Base-by-base conservation (phyloP, 208 protist species). In the Trypanosoma theileri region DNA sequence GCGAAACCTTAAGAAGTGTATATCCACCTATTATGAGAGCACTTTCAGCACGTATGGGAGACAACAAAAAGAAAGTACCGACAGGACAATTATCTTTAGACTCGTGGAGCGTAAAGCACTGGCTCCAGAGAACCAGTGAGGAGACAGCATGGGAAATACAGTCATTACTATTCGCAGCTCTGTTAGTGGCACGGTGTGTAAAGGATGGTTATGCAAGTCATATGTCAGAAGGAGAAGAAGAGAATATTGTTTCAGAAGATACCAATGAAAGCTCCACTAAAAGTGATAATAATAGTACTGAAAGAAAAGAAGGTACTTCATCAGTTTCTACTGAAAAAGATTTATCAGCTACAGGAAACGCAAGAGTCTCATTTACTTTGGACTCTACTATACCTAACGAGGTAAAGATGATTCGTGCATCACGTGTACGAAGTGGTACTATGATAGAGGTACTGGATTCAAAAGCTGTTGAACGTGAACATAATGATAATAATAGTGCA, bases 11-110 rank as follows among this genome's bases (percentile, higher is more conserved):
- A 21, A 82, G 85, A 21, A 56, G 64, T 0, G 63, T 88, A 41
- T 88, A 88, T 62, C 77, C 82, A 13, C 52, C 64, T 11, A 68
- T 91, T 54, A 91, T 91, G 85, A 69, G 46, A 48, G 51, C n/a
- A n/a, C n/a, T 11, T 74, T 63, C 50, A 40, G 66, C 42, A 61
- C 52, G n/a, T 50, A 53, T 45, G 42, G n/a, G 52, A 4, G 35
- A 53, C 26, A 40, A 40, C 35, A 41, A n/a, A 28, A 69, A 59
- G 8, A 28, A 13, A 66, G 44, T 21, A n/a, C n/a, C n/a, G 24
- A 57, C 16, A 6, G 45, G 48, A 42, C 4, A 17, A 16, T 26
- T 59, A 24, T 63, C 55, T 14, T 45, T 50, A 24, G 56, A 76
- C 19, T 62, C 28, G n/a, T 76, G 65, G 64, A 64, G 81, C 35